Base-by-base conservation (phyloP, 768 basidiomycete genomes). In the Tylopilus plumbeoviolaceoides region DNA sequence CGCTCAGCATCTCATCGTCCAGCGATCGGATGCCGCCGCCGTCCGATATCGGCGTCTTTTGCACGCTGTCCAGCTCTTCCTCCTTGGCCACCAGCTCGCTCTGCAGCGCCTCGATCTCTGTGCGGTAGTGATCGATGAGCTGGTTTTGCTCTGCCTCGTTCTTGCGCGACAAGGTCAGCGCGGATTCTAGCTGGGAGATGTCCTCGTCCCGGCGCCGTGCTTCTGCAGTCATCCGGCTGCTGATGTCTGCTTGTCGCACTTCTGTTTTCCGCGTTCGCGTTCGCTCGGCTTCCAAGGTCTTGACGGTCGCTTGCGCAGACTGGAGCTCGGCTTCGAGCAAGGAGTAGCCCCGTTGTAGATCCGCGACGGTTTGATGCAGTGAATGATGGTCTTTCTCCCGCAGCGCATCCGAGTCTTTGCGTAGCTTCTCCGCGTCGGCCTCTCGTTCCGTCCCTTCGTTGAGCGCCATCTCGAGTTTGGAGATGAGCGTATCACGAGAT, bases 1-100 rank as follows among this genome's bases (percentile, higher is more conserved):
- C 80, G 51, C 80, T 78, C 18, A 90, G 67, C 73, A 91, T 78
- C 70, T 92, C 91, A 61, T 81, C 80, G 69, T 88, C 84, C 33
- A 91, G 72, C 25, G 85, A 84, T 43, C 76, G 77, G 27, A 78
- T 68, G 2, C 65, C 66, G 4, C 72, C 64, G n/a, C 66, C 63
- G 2, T 30, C 0, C 72, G 62, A 23, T 3, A 78, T 70, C 25
- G 77, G 72, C 23, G 78, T 71, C 33, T 70, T 71, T 39, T 68
- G 72, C 12, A 87, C 73, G 36, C 73, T 76, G 57, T 83, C 79
- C 50, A 89, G 69, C 64, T 91, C 88, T 49, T 85, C 78, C 44
- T 87, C 85, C 59, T 82, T 84, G 48, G 74, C 71, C 40, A 65
- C 66, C 28, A 89, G 67, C 56, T 91, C 87, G 47, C 73, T 69